Evolutionary conservation across 768 basidiomycete genomes (phyloP).

Genomic region (Rhodotorula diobovata): DNA sequence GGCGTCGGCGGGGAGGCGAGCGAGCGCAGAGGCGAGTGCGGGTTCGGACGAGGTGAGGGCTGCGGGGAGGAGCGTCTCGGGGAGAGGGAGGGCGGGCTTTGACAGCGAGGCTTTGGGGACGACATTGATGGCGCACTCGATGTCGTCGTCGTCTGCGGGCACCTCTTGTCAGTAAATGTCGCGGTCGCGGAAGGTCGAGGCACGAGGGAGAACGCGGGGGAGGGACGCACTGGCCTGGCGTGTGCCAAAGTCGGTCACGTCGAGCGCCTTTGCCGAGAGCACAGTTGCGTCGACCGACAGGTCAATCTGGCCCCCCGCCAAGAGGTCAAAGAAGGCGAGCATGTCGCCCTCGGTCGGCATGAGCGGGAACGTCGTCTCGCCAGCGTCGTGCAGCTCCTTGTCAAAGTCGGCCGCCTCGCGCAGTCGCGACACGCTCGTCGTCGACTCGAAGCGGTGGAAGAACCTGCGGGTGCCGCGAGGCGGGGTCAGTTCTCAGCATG

Average conservation of each 20-base stretch:
- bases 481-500: too few species aligned
- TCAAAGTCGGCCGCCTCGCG: slow-evolving; percentile 48
- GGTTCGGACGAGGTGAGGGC: neutral
- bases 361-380: slow-evolving; percentile 67
- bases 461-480: neutral
- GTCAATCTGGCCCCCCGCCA: slow-evolving; percentile 73
- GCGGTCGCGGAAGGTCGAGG: neutral
- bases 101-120: neutral
- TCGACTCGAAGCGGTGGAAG: slow-evolving; percentile 43
- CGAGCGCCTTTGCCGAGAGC: slow-evolving; percentile 50
- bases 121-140: slow-evolving; percentile 61
- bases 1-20: neutral
- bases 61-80: neutral
- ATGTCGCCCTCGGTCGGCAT: slow-evolving; percentile 75
- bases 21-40: neutral
- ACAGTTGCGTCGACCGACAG: slow-evolving; percentile 64
- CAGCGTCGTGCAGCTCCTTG: slow-evolving; percentile 61
- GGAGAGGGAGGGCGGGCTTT: neutral
- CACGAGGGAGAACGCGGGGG: neutral
- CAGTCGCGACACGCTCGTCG: slow-evolving; percentile 47
- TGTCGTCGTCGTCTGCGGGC: slow-evolving; percentile 69
- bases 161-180: too few species aligned
- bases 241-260: slow-evolving; percentile 69
- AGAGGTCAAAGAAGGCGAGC: slow-evolving; percentile 69
- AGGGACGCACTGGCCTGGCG: slow-evolving; percentile 69